Evolutionary conservation across 108 stramenopile genomes (phyloP).

Genomic region (Mediolabrus comicus): DNA sequence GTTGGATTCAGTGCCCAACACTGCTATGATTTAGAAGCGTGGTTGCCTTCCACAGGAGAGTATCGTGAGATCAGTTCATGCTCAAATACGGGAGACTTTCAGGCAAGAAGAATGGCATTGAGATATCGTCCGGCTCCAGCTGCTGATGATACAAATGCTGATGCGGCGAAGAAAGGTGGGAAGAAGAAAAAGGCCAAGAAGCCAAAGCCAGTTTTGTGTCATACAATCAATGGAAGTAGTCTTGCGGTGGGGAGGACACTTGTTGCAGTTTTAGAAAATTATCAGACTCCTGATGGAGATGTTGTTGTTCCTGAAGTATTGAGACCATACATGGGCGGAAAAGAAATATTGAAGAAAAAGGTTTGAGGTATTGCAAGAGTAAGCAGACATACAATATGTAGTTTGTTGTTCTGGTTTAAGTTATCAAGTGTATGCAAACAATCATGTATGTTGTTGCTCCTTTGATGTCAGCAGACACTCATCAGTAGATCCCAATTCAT

Average conservation of each 20-base stretch:
- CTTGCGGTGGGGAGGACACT: conserved; percentile 96
- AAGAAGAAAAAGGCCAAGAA: conserved; percentile 81
- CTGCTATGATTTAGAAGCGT: conserved; percentile 98
- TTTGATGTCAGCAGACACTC: too few relatives aligned
- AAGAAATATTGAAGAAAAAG: conserved; percentile 63
- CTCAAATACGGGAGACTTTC: conserved; percentile 96
- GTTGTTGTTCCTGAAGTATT: conserved; percentile 90
- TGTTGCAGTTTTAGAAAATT: conserved; percentile 97
- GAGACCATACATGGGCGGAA: conserved; percentile 90
- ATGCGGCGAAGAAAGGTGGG: conserved; percentile 23
- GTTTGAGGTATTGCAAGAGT: too few relatives aligned
- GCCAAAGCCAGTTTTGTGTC: conserved; percentile 80
- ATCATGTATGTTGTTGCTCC: too few relatives aligned
- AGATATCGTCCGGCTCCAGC: conserved; percentile 80
- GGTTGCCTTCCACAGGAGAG: conserved; percentile 91
- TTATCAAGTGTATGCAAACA: too few relatives aligned
- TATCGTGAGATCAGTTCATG: conserved; percentile 96
- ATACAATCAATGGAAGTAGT: conserved; percentile 98
- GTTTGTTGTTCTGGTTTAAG: too few relatives aligned
- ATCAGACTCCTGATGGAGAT: conserved; percentile 90
- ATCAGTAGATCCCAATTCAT: conserved; percentile 21
- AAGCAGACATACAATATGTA: too few relatives aligned
- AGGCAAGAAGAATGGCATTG: conserved; percentile 93
- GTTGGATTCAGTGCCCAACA: conserved; percentile 92
- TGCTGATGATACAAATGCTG: conserved; percentile 23